A percentile compares a stretch with the other conserved stretches of the same genome.
phyloP scores from a whole-genome alignment of 371 early-diverging fungal genomes.

The Apophysomyces elegans region DNA sequence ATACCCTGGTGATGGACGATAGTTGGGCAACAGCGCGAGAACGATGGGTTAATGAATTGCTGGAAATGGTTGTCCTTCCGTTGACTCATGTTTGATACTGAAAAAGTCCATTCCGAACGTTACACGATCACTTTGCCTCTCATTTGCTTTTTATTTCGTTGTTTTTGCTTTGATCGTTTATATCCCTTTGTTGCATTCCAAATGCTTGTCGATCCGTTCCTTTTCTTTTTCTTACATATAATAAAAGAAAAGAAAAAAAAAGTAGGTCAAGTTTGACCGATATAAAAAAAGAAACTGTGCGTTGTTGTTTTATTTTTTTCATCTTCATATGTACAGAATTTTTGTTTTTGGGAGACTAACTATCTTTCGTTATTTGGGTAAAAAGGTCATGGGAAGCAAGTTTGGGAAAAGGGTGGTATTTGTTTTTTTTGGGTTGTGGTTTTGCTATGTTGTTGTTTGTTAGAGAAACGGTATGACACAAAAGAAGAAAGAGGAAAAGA shows the following conservation, averaged over 20 bases:
- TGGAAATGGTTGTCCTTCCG: conserved; percentile 52
- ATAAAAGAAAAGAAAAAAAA: conserved; percentile 1
- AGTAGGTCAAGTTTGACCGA: too few species aligned
- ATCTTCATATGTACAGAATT: conserved; percentile 16
- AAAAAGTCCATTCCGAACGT: background rate
- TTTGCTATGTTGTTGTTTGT: background rate
- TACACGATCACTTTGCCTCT: too few species aligned
- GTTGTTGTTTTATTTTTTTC: background rate
- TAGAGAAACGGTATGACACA: too few species aligned
- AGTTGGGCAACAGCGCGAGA: conserved; percentile 38
- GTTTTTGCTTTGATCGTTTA: too few species aligned
- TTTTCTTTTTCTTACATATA: too few species aligned
- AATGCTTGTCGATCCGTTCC: too few species aligned
- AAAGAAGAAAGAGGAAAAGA: too few species aligned
- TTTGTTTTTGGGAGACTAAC: background rate
- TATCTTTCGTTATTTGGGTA: conserved; percentile 10
- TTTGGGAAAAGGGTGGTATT: background rate
- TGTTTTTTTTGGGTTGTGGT: background rate
- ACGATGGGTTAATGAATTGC: conserved; percentile 44
- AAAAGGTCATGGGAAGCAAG: background rate
- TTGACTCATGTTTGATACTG: conserved; percentile 37
- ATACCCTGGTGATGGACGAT: conserved; percentile 52
- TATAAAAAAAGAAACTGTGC: background rate
- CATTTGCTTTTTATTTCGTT: too few species aligned
- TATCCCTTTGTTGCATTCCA: too few species aligned